These are phyloP conservation scores for Talaromyces piceae DNA, from an alignment of 2,329 filamentous ascomycete genomes.

Conservation along the genomic window DNA sequence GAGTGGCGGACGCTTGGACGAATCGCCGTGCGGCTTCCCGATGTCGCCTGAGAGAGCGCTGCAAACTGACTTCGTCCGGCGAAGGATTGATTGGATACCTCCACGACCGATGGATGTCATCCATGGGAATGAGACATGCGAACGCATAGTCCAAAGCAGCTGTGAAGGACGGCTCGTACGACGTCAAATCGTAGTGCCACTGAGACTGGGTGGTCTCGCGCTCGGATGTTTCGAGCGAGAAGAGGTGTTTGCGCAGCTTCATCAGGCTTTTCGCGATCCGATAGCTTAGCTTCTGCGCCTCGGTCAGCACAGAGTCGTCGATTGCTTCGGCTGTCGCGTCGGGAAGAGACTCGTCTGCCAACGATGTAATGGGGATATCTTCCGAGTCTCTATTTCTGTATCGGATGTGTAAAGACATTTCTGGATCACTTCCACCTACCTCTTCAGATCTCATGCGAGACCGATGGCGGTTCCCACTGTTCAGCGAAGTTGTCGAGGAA, in stretches of 20 bases:
- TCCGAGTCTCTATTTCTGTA: constrained; percentile 55
- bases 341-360: constrained; percentile 14
- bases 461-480: constrained; percentile 37
- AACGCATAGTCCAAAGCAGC: constrained; percentile 38
- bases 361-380: constrained; percentile 44
- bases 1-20: constrained; percentile 54
- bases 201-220: constrained; percentile 24
- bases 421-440: constrained; percentile 27
- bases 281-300: constrained; percentile 47
- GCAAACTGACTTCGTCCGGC: constrained; percentile 45
- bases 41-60: constrained; percentile 50
- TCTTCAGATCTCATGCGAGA: constrained; percentile 42
- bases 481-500: constrained; percentile 35
- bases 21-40: constrained; percentile 53
- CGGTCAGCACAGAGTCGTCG: constrained; percentile 41
- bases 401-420: constrained; percentile 48
- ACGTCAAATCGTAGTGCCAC: constrained; percentile 20
- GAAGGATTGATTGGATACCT: constrained; percentile 52
- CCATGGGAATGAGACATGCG: constrained; percentile 48
- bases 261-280: constrained; percentile 50
- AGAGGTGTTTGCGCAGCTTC: constrained; percentile 49
- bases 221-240: constrained; percentile 40
- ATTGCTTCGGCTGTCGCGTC: constrained; percentile 27
- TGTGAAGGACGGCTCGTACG: constrained; percentile 34
- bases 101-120: constrained; percentile 49